Evolutionary conservation across 2,329 filamentous ascomycete genomes (phyloP).

Genomic region (Coniochaeta sp.): DNA sequence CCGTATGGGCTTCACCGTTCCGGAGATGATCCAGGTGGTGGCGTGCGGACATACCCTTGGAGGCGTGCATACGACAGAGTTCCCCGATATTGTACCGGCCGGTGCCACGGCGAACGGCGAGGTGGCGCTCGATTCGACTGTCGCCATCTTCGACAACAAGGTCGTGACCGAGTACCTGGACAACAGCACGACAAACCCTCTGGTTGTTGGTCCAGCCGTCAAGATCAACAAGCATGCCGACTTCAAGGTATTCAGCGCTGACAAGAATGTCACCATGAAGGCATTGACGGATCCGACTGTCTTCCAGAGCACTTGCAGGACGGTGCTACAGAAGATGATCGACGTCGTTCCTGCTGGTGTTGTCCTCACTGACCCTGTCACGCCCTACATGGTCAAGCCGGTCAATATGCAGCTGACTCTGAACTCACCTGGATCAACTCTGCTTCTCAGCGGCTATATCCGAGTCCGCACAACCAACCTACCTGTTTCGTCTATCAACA

Average conservation of each 20-base stretch:
- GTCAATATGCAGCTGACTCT: conserved; percentile 49
- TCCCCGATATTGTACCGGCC: conserved; percentile 38
- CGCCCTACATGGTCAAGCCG: conserved; percentile 53
- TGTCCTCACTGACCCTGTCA: conserved; percentile 42
- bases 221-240: conserved; percentile 43
- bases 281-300: conserved; percentile 33
- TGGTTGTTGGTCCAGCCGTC: conserved; percentile 45
- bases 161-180: conserved; percentile 50
- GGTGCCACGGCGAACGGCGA: conserved; percentile 33
- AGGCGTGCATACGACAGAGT: conserved; percentile 44
- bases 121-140: conserved; percentile 35
- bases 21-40: conserved; percentile 49
- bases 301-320: conserved; percentile 42
- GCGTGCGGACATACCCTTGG: conserved; percentile 54
- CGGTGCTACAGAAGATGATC: conserved; percentile 52
- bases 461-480: conserved; percentile 47
- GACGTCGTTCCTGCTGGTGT: conserved; percentile 48
- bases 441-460: conserved; percentile 48
- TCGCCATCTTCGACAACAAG: conserved; percentile 42
- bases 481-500: conserved; percentile 32
- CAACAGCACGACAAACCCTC: conserved; percentile 45
- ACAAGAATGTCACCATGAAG: conserved; percentile 47
- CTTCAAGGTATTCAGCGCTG: conserved; percentile 46
- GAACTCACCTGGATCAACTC: conserved; percentile 35
- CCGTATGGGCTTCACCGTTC: conserved; percentile 44